Conservation (phyloP, 805 yeast genomes). For the Pichia californica region DNA sequence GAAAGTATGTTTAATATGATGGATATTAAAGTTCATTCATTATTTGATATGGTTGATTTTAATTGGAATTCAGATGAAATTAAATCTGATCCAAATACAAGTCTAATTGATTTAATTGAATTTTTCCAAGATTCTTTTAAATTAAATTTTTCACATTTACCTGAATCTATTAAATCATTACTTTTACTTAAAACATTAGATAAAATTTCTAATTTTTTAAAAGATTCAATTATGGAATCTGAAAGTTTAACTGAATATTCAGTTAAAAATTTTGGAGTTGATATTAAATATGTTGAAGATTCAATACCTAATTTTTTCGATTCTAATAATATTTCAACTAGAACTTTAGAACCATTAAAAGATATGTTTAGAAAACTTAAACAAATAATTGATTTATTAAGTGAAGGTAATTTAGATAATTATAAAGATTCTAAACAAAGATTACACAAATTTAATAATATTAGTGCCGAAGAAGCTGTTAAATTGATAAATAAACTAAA, state of each 20-base stretch:
- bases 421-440: constrained; percentile 51
- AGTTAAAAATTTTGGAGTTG: constrained; percentile 67
- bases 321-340: no score
- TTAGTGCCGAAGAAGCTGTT: constrained; percentile 67
- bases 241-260: constrained; percentile 58
- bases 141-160: constrained; percentile 77
- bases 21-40: constrained; percentile 70
- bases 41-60: constrained; percentile 78
- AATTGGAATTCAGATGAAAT: constrained; percentile 62
- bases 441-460: constrained; percentile 63
- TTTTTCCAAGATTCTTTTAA: constrained; percentile 80
- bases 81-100: constrained; percentile 60
- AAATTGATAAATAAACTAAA: constrained; percentile 48
- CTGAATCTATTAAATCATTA: constrained; percentile 67
- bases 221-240: constrained; percentile 48
- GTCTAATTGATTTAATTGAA: constrained; percentile 76
- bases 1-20: constrained; percentile 74
- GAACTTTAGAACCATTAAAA: constrained; percentile 8
- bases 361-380: constrained; percentile 57
- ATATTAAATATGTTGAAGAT: constrained; percentile 68
- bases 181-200: constrained; percentile 86
- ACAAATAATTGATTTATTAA: constrained; percentile 70
- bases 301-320: constrained; percentile 35
- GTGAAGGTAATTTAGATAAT: constrained; percentile 37
- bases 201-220: constrained; percentile 66